These are phyloP conservation scores for Camelina neglecta DNA, from an alignment of 345 rosid genomes.

Conservation along the genomic window DNA sequence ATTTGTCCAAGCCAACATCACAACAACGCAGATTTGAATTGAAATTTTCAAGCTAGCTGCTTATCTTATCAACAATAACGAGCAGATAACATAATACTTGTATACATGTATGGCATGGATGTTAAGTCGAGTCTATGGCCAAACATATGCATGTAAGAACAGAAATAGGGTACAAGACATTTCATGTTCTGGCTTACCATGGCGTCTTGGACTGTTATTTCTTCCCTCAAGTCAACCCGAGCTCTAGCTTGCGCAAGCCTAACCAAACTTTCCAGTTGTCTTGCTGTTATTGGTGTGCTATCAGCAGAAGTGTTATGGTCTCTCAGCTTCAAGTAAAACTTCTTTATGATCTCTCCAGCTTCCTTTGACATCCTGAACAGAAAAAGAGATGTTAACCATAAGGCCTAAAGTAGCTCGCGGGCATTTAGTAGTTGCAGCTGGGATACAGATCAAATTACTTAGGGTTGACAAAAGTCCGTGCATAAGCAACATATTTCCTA, in stretches of 20 bases:
- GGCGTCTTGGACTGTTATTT: constrained; percentile 90
- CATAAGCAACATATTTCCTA: constrained; percentile 91
- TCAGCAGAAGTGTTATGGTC: constrained; percentile 93
- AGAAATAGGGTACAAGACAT: not conserved
- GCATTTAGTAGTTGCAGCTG: constrained; percentile 21
- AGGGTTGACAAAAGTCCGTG: constrained; percentile 77
- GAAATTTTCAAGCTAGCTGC: not conserved
- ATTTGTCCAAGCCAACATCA: constrained; percentile 8
- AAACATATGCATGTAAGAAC: constrained; percentile 21
- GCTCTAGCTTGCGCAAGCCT: constrained; percentile 96
- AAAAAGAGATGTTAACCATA: constrained; percentile 31
- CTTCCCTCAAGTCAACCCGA: constrained; percentile 89
- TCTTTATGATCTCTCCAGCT: constrained; percentile 85
- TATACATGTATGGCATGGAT: not conserved
- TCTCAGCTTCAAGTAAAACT: constrained; percentile 86
- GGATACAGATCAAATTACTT: constrained; percentile 58
- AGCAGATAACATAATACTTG: constrained; percentile 6
- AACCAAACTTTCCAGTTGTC: constrained; percentile 95
- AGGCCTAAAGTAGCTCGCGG: constrained; percentile 16
- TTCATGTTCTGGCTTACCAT: constrained; percentile 51
- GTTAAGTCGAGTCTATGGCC: constrained; percentile 15
- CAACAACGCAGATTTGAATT: constrained; percentile 19
- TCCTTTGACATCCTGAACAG: constrained; percentile 79
- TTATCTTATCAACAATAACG: not conserved
- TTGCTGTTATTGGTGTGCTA: constrained; percentile 91